Conservation (phyloP, 768 basidiomycete genomes). For the Tulasnella sp. region DNA sequence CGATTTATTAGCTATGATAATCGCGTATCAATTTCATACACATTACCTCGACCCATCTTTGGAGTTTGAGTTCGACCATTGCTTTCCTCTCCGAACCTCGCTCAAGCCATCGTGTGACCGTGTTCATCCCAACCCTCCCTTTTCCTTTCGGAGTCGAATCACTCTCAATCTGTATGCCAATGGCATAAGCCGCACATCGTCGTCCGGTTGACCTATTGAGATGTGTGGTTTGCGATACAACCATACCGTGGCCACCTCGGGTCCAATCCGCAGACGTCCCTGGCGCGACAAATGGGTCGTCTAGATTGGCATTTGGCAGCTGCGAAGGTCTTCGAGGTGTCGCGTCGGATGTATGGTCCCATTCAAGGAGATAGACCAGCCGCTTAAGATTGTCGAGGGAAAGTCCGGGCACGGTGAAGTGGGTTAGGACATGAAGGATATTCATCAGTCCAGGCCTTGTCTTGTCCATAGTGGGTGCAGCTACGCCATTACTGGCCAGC, state of each 20-base stretch:
- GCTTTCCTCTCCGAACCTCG: conserved; percentile 49
- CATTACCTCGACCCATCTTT: conserved; percentile 50
- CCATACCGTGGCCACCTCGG: conserved; percentile 68
- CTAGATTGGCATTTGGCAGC: not conserved
- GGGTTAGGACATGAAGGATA: conserved; percentile 67
- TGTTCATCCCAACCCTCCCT: conserved; percentile 56
- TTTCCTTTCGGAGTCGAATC: conserved; percentile 27
- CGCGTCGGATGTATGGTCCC: conserved; percentile 42
- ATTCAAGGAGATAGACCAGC: conserved; percentile 85
- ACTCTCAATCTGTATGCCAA: conserved; percentile 81
- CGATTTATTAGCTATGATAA: not conserved
- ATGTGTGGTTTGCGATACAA: conserved; percentile 61
- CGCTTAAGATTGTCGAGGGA: conserved; percentile 39
- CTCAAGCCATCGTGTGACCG: conserved; percentile 79
- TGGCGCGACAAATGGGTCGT: conserved; percentile 22
- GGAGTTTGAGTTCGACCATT: conserved; percentile 47
- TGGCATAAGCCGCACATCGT: conserved; percentile 68
- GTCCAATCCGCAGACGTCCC: conserved; percentile 37
- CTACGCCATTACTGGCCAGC: conserved; percentile 35
- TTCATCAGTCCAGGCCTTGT: conserved; percentile 60
- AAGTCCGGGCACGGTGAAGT: conserved; percentile 51
- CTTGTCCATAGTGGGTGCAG: not conserved
- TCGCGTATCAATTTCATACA: not conserved
- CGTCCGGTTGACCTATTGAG: conserved; percentile 53
- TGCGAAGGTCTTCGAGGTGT: not conserved